These are phyloP conservation scores for Boletus mariae DNA, from an alignment of 1,284 basidiomycete species.

Conservation along the genomic window DNA sequence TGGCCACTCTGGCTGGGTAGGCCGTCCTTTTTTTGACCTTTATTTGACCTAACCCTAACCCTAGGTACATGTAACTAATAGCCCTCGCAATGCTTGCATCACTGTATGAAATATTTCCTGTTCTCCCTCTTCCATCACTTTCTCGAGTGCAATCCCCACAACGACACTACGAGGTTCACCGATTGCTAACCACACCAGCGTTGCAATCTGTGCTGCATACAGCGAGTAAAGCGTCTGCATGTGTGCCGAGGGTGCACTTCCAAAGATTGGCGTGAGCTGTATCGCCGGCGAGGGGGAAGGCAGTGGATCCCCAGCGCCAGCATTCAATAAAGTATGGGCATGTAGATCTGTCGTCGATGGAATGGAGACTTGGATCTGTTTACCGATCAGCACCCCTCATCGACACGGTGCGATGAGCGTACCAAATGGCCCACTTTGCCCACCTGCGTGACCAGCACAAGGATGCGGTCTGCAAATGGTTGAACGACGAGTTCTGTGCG, in stretches of 20 bases:
- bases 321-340: conserved; percentile 11
- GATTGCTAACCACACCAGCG: conserved; percentile 68
- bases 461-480: conserved; percentile 70
- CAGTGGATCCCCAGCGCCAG: conserved; percentile 30
- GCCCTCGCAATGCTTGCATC: conserved; percentile 42
- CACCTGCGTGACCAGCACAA: conserved; percentile 82
- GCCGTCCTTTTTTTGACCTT: conserved; percentile 12
- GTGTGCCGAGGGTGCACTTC: conserved; percentile 61
- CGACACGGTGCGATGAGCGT: conserved; percentile 21
- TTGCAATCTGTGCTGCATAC: conserved; percentile 83
- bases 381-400: background rate
- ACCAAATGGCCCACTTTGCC: conserved; percentile 87
- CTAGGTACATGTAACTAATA: conserved; percentile 22
- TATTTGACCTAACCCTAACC: conserved; percentile 38
- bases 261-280: conserved; percentile 74
- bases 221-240: conserved; percentile 73
- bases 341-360: conserved; percentile 60
- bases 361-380: conserved; percentile 74
- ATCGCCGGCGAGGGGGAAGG: conserved; percentile 73
- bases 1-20: conserved; percentile 38
- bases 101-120: conserved; percentile 59
- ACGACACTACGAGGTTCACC: conserved; percentile 53
- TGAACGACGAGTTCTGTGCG: conserved; percentile 77
- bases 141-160: conserved; percentile 65
- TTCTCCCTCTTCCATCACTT: conserved; percentile 40